Percentiles rank a stretch among this genome's conserved stretches.
phyloP scores from a whole-genome alignment of 176 grass and related monocot species.

The Avena eriantha region DNA sequence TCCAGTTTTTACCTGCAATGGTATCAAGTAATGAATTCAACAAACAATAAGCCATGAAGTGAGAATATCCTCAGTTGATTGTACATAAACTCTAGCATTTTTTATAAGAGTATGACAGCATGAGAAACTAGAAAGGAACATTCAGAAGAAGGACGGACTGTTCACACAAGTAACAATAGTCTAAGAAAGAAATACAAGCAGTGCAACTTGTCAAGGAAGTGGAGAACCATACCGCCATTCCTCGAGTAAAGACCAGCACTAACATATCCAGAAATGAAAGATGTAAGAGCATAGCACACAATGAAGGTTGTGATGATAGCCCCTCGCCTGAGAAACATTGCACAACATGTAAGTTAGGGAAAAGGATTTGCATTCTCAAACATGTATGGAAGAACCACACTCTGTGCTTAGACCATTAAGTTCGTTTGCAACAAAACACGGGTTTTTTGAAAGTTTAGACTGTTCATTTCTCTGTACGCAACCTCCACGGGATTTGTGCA shows the following conservation, averaged over 20 bases:
- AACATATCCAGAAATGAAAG: conserved; percentile 96
- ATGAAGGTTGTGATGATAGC: conserved; percentile 97
- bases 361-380: conserved; percentile 29
- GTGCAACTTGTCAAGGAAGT: conserved; percentile 19
- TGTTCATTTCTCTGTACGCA: conserved; percentile 1
- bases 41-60: conserved; percentile 9
- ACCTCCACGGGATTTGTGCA: background rate
- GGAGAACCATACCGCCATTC: conserved; percentile 74
- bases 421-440: background rate
- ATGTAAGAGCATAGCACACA: conserved; percentile 98
- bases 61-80: background rate
- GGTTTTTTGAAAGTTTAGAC: background rate
- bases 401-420: background rate
- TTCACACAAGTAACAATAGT: background rate
- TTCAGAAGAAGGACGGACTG: conserved; percentile 9
- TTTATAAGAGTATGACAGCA: conserved; percentile 23
- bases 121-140: background rate
- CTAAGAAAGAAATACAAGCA: background rate
- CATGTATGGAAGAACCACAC: background rate
- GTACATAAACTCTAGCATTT: conserved; percentile 15
- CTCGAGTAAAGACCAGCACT: conserved; percentile 91
- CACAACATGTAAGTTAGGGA: conserved; percentile 38
- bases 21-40: conserved; percentile 38
- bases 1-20: conserved; percentile 95
- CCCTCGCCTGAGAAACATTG: conserved; percentile 68